Conservation (phyloP, 1,139 yeast species). For the Pichia sp. region DNA sequence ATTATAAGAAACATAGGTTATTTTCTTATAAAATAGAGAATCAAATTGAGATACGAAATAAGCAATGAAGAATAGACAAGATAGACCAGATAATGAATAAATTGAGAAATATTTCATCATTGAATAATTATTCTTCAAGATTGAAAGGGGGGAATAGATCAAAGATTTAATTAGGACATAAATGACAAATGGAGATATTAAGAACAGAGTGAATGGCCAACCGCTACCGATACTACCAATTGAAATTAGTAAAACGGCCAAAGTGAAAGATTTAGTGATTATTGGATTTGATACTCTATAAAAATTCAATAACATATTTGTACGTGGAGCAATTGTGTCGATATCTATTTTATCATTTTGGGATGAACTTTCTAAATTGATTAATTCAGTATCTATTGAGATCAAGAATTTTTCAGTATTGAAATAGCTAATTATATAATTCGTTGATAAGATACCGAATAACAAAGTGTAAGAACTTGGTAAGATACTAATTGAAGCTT, state of each 20-base stretch:
- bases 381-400: slow-evolving; percentile 18
- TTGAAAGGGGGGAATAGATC: slow-evolving; percentile 9
- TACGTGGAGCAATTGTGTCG: slow-evolving; percentile 16
- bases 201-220: slow-evolving; percentile 81
- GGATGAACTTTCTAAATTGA: slow-evolving; percentile 9
- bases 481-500: slow-evolving; percentile 75
- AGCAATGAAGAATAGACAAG: slow-evolving; percentile 28
- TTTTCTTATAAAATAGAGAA: slow-evolving; percentile 54
- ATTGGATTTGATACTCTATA: slow-evolving; percentile 14
- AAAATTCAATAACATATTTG: slow-evolving; percentile 16
- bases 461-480: slow-evolving; percentile 88
- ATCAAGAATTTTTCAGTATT: slow-evolving; percentile 21
- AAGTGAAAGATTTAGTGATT: slow-evolving; percentile 27
- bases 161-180: slow-evolving; percentile 24
- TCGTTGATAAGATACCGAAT: slow-evolving; percentile 49
- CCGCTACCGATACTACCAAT: slow-evolving; percentile 71
- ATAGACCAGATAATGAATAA: slow-evolving; percentile 26
- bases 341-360: not conserved
- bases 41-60: slow-evolving; percentile 49
- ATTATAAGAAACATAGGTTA: slow-evolving; percentile 70
- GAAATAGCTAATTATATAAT: slow-evolving; percentile 32
- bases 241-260: slow-evolving; percentile 45
- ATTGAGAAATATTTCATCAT: slow-evolving; percentile 9
- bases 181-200: slow-evolving; percentile 54
- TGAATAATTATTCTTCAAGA: slow-evolving; percentile 17